A percentile compares a stretch with the other conserved stretches of the same genome.
Evolutionary conservation across 1,284 basidiomycete genomes (phyloP).

Genomic region (Ganoderma resinaceum): DNA sequence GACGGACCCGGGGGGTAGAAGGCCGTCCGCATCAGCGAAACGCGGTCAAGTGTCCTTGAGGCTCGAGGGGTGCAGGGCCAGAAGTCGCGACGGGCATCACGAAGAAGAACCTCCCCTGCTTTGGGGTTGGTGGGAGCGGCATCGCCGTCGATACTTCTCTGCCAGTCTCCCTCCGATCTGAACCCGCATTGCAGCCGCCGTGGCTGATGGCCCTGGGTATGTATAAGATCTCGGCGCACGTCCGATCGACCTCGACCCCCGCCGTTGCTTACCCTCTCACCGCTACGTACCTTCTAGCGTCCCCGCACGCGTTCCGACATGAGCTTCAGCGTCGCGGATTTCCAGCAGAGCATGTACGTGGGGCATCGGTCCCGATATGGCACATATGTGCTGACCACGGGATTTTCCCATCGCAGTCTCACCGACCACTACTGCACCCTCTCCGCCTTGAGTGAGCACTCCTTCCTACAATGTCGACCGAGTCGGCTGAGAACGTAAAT

Average conservation of each 20-base stretch:
- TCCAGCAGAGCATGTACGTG: background rate
- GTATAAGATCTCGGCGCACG: background rate
- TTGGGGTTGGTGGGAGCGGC: background rate
- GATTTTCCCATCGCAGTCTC: background rate
- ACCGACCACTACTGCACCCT: constrained; percentile 4
- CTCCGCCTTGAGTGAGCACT: background rate
- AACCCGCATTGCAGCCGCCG: background rate
- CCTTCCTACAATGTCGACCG: too few species aligned
- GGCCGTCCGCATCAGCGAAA: background rate
- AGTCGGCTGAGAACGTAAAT: background rate
- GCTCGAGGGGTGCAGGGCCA: background rate
- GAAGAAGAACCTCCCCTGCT: background rate
- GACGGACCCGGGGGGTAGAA: background rate
- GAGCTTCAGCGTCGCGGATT: background rate
- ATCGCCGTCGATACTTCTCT: background rate
- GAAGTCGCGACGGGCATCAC: background rate
- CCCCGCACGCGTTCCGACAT: background rate
- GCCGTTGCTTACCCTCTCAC: background rate
- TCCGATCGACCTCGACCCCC: background rate
- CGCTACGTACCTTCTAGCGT: background rate
- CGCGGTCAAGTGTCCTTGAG: background rate
- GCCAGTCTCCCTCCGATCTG: background rate
- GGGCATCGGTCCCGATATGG: background rate
- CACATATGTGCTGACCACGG: background rate
- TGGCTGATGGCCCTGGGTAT: background rate